Evolutionary conservation across 2,329 filamentous ascomycete species (phyloP).

Genomic region (Colletotrichum destructivum): DNA sequence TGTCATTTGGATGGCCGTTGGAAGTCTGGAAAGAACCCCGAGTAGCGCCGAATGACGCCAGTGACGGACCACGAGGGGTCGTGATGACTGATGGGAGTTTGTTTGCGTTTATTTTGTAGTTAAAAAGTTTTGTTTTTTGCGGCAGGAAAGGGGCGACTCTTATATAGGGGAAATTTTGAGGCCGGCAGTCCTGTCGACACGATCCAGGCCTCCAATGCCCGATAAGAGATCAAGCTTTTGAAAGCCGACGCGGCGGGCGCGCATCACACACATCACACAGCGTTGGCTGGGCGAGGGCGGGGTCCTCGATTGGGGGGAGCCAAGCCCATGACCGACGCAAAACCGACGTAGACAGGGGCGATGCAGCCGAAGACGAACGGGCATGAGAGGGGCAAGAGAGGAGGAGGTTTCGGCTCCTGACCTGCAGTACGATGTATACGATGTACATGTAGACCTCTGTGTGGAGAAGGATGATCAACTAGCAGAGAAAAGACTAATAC

Average conservation of each 20-base stretch:
- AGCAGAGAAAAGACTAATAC: not conserved
- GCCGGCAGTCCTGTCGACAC: not conserved
- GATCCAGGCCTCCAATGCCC: not conserved
- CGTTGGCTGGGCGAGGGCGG: conserved; percentile 9
- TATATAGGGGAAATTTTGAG: not conserved
- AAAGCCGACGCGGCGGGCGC: conserved; percentile 31
- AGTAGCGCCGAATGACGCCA: conserved; percentile 6
- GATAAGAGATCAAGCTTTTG: conserved; percentile 24
- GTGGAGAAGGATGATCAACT: not conserved
- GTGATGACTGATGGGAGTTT: not conserved
- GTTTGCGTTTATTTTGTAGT: conserved; percentile 1
- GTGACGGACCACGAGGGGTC: not conserved
- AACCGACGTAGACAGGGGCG: not conserved
- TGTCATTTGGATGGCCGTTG: conserved; percentile 4
- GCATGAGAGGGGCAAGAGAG: not conserved
- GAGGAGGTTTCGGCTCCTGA: not conserved
- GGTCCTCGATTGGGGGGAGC: not conserved
- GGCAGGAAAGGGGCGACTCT: not conserved
- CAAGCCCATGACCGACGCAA: not conserved
- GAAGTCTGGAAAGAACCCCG: not conserved
- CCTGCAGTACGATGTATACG: not conserved
- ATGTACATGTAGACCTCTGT: no score
- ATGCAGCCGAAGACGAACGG: conserved; percentile 2
- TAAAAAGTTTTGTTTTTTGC: not conserved
- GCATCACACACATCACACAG: conserved; percentile 33